phyloP scores from a whole-genome alignment of 441 rosid species.

The Populus hybrid region DNA sequence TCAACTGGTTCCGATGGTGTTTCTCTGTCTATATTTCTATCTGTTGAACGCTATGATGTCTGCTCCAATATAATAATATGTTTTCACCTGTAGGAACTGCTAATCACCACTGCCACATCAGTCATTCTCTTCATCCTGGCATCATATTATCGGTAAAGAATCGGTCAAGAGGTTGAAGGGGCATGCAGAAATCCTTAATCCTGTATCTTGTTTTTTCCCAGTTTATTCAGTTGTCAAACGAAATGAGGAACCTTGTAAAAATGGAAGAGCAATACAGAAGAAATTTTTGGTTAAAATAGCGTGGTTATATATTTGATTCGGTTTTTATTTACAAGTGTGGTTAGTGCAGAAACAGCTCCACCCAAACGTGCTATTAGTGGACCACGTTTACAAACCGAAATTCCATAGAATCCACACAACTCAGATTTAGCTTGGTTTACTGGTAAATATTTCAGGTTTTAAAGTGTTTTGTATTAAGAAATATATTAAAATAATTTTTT shows the following conservation, averaged over 20 bases:
- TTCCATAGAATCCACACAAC: no score
- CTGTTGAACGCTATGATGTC: background rate
- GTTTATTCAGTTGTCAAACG: constrained; percentile 20
- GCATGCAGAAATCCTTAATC: background rate
- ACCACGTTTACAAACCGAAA: no score
- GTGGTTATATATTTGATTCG: background rate
- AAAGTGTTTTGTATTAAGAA: no score
- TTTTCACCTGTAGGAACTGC: constrained; percentile 59
- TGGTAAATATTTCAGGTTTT: no score
- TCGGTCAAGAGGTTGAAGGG: constrained; percentile 20
- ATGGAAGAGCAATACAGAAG: background rate
- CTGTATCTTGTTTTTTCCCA: background rate
- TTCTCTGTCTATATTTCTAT: background rate
- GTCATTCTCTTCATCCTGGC: constrained; percentile 61
- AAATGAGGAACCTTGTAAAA: constrained; percentile 12
- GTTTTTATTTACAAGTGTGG: no score
- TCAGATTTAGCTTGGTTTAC: no score
- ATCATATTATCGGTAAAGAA: constrained; percentile 53
- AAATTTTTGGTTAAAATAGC: constrained; percentile 6
- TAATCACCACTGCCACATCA: constrained; percentile 66
- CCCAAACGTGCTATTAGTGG: no score
- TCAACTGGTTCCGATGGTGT: background rate
- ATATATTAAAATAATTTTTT: no score
- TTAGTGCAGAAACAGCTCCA: no score
- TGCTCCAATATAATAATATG: constrained; percentile 8